These are phyloP conservation scores for Ceratocystiopsis minuta DNA, from an alignment of 2,329 filamentous ascomycete genomes.

Conservation along the genomic window DNA sequence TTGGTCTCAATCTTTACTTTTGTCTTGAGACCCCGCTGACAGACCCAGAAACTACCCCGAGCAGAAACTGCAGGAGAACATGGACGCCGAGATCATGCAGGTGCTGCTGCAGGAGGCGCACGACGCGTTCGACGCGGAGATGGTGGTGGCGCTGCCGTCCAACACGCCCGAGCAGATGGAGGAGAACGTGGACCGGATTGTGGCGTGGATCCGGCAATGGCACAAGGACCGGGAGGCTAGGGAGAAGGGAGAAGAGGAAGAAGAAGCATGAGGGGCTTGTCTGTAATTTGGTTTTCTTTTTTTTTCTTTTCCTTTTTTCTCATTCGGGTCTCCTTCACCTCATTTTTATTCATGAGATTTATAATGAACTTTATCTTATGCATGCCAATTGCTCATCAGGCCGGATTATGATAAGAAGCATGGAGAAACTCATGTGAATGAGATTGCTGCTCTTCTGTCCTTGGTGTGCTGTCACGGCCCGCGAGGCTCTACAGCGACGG, in stretches of 20 bases:
- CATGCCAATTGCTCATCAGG: too few relatives aligned
- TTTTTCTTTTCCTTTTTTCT: too few relatives aligned
- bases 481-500: too few relatives aligned
- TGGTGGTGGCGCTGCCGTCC: slow-evolving; percentile 77
- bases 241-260: background rate
- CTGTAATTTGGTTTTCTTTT: too few relatives aligned
- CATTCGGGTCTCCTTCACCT: too few relatives aligned
- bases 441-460: too few relatives aligned
- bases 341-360: too few relatives aligned
- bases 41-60: slow-evolving; percentile 59
- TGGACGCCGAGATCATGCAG: slow-evolving; percentile 96
- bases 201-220: slow-evolving; percentile 71
- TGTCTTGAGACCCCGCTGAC: background rate
- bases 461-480: too few relatives aligned
- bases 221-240: slow-evolving; percentile 37
- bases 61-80: slow-evolving; percentile 81
- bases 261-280: background rate
- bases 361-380: too few relatives aligned
- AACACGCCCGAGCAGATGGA: slow-evolving; percentile 74
- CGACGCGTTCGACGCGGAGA: slow-evolving; percentile 70
- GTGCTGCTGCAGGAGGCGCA: slow-evolving; percentile 78
- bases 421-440: too few relatives aligned
- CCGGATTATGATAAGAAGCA: too few relatives aligned
- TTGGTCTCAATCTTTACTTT: background rate
- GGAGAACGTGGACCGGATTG: slow-evolving; percentile 67